Conservation (phyloP, 1,139 yeast genomes). For the Kodamaea derodonti region DNA sequence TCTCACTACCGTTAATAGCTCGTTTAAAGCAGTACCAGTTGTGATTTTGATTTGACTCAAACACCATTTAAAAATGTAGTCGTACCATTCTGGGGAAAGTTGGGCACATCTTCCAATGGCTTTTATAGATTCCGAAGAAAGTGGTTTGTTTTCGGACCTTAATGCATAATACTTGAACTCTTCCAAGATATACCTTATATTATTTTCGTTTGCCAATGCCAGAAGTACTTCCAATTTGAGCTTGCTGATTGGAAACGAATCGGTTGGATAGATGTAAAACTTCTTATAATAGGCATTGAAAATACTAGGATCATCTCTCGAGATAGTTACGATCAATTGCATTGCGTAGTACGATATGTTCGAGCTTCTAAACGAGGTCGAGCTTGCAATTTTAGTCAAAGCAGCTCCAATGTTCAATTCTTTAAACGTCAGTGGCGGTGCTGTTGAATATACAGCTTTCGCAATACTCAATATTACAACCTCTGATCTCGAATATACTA, state of each 20-base stretch:
- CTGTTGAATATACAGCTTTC: slow-evolving; percentile 50
- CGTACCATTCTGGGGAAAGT: slow-evolving; percentile 33
- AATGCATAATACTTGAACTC: slow-evolving; percentile 68
- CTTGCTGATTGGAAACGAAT: slow-evolving; percentile 41
- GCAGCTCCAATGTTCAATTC: slow-evolving; percentile 48
- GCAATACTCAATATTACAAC: slow-evolving; percentile 61
- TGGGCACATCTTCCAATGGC: slow-evolving; percentile 54
- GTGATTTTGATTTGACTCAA: slow-evolving; percentile 27
- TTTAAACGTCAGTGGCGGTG: slow-evolving; percentile 48
- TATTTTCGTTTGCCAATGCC: slow-evolving; percentile 49
- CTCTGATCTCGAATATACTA: slow-evolving; percentile 53
- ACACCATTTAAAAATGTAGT: slow-evolving; percentile 40
- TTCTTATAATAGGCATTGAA: slow-evolving; percentile 47
- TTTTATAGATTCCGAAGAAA: slow-evolving; percentile 55
- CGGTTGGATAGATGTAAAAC: slow-evolving; percentile 62
- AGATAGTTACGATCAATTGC: slow-evolving; percentile 38
- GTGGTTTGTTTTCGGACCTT: slow-evolving; percentile 26
- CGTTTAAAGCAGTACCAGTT: slow-evolving; percentile 42
- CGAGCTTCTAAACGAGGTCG: slow-evolving; percentile 19
- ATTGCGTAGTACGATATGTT: slow-evolving; percentile 37
- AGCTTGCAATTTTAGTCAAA: slow-evolving; percentile 37
- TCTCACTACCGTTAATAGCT: slow-evolving; percentile 66
- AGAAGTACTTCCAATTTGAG: slow-evolving; percentile 67
- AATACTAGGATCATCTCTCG: slow-evolving; percentile 33
- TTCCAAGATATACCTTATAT: slow-evolving; percentile 49